phyloP scores from a whole-genome alignment of 257 asterid species.

The Scutellaria barbata region DNA sequence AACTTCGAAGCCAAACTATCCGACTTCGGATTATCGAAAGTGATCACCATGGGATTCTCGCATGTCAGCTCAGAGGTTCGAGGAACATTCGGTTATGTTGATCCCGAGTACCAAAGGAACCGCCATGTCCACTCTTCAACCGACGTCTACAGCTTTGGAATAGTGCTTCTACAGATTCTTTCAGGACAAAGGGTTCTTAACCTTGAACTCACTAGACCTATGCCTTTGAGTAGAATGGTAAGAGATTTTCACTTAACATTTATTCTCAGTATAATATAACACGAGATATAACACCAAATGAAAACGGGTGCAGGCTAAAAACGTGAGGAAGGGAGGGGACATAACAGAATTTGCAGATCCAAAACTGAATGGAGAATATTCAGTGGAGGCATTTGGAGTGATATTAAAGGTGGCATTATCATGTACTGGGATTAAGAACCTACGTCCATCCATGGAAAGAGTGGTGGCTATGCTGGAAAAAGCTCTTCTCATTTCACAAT shows the following conservation, averaged over 20 bases:
- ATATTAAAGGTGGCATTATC: conserved; percentile 57
- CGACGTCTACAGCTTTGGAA: conserved; percentile 81
- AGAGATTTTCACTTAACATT: not conserved
- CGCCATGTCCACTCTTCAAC: conserved; percentile 72
- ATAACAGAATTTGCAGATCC: conserved; percentile 70
- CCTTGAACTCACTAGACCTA: conserved; percentile 60
- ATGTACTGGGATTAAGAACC: conserved; percentile 70
- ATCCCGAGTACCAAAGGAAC: conserved; percentile 81
- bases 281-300: not conserved
- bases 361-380: conserved; percentile 59
- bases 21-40: conserved; percentile 81
- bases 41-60: conserved; percentile 64
- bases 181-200: conserved; percentile 81
- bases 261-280: not conserved
- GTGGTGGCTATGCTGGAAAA: conserved; percentile 56
- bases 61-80: conserved; percentile 84
- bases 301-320: conserved; percentile 58
- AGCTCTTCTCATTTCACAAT: conserved; percentile 54
- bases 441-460: conserved; percentile 69
- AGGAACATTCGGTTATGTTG: conserved; percentile 88
- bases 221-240: conserved; percentile 74
- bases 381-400: conserved; percentile 59
- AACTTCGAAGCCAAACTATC: conserved; percentile 68
- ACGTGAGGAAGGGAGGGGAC: conserved; percentile 55
- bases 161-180: conserved; percentile 71